Base-by-base conservation (phyloP, 345 rosid genomes). In the Balakata baccata region DNA sequence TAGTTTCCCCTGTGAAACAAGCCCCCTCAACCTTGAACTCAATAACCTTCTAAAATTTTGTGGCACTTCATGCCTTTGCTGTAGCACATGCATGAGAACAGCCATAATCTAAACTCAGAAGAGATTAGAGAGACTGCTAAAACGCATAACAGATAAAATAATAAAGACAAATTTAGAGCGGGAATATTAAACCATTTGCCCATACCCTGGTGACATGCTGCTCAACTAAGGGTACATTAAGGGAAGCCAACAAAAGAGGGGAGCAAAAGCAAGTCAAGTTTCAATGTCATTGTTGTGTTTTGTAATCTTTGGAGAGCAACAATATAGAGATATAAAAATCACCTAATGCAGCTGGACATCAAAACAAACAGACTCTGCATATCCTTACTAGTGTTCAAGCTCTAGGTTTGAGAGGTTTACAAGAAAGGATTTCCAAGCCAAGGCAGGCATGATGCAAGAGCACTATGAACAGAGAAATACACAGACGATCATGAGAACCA, bases 21-120 rank as follows among this genome's bases (percentile, higher is more conserved):
- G 91, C 77, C 90, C 86, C 77, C 94, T 86, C 82, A 90, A 84
- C 75, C 88, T 92, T 78, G 90, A 84, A 83, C 89, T 76, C 60
- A 90, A 72, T 23, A 78, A 53, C 84, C 89, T 85, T 76, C 89
- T 85, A 72, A 92, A 92, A 77, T 87, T 86, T 75, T 71, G 79
- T 29, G 94, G 92, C 70, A 84, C 83, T 70, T 85, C 87, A 25
- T 83, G 87, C 82, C 84, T 86, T 87, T 85, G 81, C 86, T 90
- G 91, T 87, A 77, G 62, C 66, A 59, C 16, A 49, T 38, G 37
- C 57, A 56, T 29, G 29, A 76, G 47, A 65, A 74, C 13, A 16
- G 71, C 66, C 71, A 74, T 14, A 74, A 74, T 18, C 53, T 54
- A 16, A 72, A 25, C 25, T 16, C 9, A 41, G 3, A 51, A 5